These are phyloP conservation scores for Naegleria lovaniensis DNA, from an alignment of 208 protist species.

Conservation along the genomic window DNA sequence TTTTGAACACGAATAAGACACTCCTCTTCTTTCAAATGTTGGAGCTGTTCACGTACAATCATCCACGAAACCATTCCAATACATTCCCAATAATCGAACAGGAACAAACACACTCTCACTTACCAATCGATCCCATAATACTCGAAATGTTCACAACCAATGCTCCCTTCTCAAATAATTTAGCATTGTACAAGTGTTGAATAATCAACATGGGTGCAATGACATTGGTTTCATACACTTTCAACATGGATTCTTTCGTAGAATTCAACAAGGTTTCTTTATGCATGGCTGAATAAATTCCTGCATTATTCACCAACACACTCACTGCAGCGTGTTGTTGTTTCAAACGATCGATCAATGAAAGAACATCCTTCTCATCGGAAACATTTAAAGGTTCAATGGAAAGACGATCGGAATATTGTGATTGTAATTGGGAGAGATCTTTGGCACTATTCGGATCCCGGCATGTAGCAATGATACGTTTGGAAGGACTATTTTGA, in stretches of 20 bases:
- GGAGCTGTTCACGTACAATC: not conserved
- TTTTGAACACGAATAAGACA: not conserved
- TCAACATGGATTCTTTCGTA: not conserved
- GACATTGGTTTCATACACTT: not conserved
- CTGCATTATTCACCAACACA: not conserved
- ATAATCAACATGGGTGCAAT: not conserved
- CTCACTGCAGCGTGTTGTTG: not conserved
- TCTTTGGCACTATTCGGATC: not conserved
- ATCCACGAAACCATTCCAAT: too few species aligned
- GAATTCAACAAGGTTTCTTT: not conserved
- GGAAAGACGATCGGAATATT: not conserved
- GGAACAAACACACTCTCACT: too few species aligned
- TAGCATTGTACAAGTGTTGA: slow-evolving; percentile 2
- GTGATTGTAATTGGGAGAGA: not conserved
- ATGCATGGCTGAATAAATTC: not conserved
- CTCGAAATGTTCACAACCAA: not conserved
- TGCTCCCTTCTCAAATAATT: not conserved
- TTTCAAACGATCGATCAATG: not conserved
- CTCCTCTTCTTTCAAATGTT: not conserved
- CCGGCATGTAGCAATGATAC: not conserved
- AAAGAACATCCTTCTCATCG: not conserved
- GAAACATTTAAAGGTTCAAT: not conserved
- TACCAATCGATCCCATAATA: not conserved
- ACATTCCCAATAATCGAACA: too few species aligned
- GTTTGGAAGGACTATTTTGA: not conserved